Percentiles rank a stretch among this genome's conserved stretches.
Conservation (phyloP, 495 filamentous ascomycete genomes). For the Aspergillus saccharolyticus region DNA sequence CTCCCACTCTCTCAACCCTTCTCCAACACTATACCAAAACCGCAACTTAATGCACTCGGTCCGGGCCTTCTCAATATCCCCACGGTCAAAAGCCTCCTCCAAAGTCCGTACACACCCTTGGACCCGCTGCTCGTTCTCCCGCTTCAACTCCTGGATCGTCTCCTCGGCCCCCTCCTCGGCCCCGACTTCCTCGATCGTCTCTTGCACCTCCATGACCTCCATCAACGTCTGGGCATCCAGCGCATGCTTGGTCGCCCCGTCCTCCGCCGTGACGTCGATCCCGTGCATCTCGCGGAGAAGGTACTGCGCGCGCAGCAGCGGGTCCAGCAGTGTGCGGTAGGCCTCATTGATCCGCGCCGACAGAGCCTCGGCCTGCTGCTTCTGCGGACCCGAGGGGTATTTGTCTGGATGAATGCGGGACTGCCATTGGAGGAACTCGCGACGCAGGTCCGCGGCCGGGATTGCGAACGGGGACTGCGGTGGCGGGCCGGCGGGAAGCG, state of each 20-base stretch:
- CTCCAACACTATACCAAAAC: slow-evolving; percentile 87
- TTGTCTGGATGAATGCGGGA: slow-evolving; percentile 77
- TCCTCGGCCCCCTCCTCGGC: slow-evolving; percentile 52
- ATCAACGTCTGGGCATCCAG: slow-evolving; percentile 69
- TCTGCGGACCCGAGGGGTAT: slow-evolving; percentile 48
- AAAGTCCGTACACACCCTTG: slow-evolving; percentile 52
- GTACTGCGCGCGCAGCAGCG: slow-evolving; percentile 79
- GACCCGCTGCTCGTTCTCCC: slow-evolving; percentile 65
- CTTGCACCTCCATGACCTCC: slow-evolving; percentile 82
- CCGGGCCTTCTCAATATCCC: slow-evolving; percentile 62
- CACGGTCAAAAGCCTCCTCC: slow-evolving; percentile 56
- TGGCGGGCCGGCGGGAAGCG: slow-evolving; percentile 75
- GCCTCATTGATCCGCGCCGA: slow-evolving; percentile 83
- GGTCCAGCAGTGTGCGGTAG: slow-evolving; percentile 73
- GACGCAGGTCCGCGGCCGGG: slow-evolving; percentile 58
- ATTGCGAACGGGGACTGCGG: slow-evolving; percentile 72
- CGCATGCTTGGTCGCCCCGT: slow-evolving; percentile 58
- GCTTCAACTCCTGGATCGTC: slow-evolving; percentile 55
- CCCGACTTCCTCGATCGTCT: slow-evolving; percentile 68
- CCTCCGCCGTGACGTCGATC: slow-evolving; percentile 66
- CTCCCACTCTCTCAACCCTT: slow-evolving; percentile 80
- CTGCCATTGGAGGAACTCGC: slow-evolving; percentile 84
- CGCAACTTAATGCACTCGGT: slow-evolving; percentile 69
- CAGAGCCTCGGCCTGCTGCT: slow-evolving; percentile 61
- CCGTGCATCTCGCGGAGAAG: slow-evolving; percentile 62